These are phyloP conservation scores for Porcisia hertigi DNA, from an alignment of 208 protist genomes.

Conservation along the genomic window DNA sequence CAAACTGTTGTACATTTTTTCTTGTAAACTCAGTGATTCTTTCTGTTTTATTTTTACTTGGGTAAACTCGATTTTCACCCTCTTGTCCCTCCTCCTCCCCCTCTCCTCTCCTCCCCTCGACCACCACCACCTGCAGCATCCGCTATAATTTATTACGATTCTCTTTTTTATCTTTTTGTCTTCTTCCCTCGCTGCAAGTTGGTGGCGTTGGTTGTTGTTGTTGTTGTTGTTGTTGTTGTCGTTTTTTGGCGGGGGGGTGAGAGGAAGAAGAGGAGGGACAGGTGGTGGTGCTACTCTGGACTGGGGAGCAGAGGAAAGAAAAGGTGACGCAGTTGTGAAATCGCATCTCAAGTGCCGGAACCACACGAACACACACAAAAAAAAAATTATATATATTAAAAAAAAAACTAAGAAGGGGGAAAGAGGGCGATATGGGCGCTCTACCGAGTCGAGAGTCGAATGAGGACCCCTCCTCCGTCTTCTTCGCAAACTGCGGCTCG, in stretches of 20 bases:
- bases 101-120: too few species aligned
- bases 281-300: neutral
- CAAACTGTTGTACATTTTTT: too few species aligned
- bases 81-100: too few species aligned
- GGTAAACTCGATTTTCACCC: too few species aligned
- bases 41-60: too few species aligned
- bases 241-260: neutral
- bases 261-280: neutral
- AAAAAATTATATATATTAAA: neutral
- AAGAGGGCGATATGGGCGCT: slow-evolving; percentile 38
- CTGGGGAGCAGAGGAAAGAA: too few species aligned
- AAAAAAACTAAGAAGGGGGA: neutral
- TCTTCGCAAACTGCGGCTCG: slow-evolving; percentile 46
- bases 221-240: neutral
- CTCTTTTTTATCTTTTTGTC: neutral
- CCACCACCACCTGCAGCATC: neutral
- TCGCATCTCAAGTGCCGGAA: too few species aligned
- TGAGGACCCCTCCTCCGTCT: slow-evolving; percentile 46
- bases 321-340: too few species aligned
- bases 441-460: slow-evolving; percentile 60
- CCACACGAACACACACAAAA: too few species aligned
- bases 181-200: neutral
- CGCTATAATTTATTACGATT: neutral
- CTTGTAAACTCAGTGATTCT: too few species aligned
- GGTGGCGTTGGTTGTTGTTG: neutral